phyloP scores from a whole-genome alignment of 768 basidiomycete genomes.

The Amanita thiersii region DNA sequence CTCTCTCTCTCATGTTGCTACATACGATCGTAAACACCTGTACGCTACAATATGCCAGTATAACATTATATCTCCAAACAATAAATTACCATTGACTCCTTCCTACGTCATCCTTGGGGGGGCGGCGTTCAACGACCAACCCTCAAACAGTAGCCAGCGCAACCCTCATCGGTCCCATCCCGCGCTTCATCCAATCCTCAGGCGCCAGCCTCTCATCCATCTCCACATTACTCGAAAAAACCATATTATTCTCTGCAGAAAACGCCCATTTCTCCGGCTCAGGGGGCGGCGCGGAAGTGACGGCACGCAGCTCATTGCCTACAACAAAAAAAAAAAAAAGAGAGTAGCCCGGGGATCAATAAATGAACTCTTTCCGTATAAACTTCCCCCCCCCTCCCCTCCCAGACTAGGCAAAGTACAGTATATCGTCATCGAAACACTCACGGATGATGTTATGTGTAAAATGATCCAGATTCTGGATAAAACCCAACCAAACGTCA shows the following conservation, averaged over 20 bases:
- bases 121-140: neutral
- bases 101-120: too few relatives aligned
- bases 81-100: too few relatives aligned
- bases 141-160: constrained; percentile 21
- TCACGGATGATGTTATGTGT: constrained; percentile 60
- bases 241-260: constrained; percentile 45
- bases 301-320: constrained; percentile 55
- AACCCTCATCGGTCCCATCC: constrained; percentile 35
- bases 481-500: neutral
- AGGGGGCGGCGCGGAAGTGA: constrained; percentile 54
- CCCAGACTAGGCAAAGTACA: too few relatives aligned
- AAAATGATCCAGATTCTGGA: constrained; percentile 61
- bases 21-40: too few relatives aligned
- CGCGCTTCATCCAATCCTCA: constrained; percentile 48
- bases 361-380: too few relatives aligned
- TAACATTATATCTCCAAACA: too few relatives aligned
- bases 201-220: constrained; percentile 39
- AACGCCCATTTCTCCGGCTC: constrained; percentile 56
- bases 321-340: constrained; percentile 10
- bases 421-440: constrained; percentile 15
- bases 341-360: constrained; percentile 3
- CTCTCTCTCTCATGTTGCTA: too few relatives aligned
- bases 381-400: too few relatives aligned
- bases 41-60: too few relatives aligned
- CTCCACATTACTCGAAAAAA: constrained; percentile 31